Conservation (phyloP, 768 basidiomycete species). For the Leucosporidium creatinivorum region DNA sequence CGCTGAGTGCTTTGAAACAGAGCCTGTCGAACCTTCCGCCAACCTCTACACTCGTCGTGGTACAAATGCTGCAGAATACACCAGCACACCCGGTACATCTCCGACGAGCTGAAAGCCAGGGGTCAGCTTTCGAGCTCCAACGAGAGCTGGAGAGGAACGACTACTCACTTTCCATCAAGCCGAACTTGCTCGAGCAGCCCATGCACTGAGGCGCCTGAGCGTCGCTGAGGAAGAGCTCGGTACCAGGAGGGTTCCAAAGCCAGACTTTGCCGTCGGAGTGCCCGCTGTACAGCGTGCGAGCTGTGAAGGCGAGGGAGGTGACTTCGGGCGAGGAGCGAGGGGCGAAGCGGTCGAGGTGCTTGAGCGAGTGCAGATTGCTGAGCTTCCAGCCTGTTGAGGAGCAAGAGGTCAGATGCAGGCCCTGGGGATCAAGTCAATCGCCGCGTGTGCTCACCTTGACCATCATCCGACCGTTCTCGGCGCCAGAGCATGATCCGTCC, state of each 20-base stretch:
- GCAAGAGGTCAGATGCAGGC: neutral
- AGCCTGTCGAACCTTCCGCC: neutral
- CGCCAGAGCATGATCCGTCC: neutral
- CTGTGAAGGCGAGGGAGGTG: neutral
- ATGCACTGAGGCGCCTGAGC: neutral
- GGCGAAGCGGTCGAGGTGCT: constrained; percentile 4
- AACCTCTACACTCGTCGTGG: neutral
- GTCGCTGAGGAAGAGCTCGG: constrained; percentile 6
- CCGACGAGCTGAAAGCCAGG: neutral
- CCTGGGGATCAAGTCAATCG: too few species aligned
- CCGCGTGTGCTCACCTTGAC: too few species aligned
- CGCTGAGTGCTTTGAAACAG: constrained; percentile 1
- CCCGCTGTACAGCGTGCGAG: constrained; percentile 5
- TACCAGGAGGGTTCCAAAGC: neutral
- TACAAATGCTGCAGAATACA: neutral
- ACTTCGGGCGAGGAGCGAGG: neutral
- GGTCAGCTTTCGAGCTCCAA: too few species aligned
- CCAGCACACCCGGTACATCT: constrained; percentile 1
- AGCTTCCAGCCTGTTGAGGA: constrained; percentile 1
- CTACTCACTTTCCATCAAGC: constrained; percentile 4
- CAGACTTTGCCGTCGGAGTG: neutral
- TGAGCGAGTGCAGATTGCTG: neutral
- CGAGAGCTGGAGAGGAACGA: neutral
- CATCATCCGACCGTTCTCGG: neutral
- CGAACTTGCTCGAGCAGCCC: constrained; percentile 1